phyloP scores from a whole-genome alignment of 805 yeast species.

The Huiozyma naganishii region DNA sequence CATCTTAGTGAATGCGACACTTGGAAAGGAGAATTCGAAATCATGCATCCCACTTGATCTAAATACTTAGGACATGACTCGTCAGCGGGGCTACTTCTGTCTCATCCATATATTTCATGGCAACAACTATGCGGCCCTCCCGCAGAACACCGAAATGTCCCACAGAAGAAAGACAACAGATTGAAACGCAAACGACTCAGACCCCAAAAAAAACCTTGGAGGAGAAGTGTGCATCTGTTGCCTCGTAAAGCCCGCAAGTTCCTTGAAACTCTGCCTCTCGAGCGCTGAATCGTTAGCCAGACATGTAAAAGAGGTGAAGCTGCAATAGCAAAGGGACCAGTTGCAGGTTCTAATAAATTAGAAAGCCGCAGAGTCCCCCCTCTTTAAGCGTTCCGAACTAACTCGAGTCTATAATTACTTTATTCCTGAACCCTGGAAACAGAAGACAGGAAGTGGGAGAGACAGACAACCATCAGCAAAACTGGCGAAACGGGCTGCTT shows the following conservation, averaged over 20 bases:
- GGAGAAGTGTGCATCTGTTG: conserved; percentile 20
- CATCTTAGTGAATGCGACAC: not conserved
- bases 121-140: conserved; percentile 35
- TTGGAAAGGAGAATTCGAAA: conserved; percentile 27
- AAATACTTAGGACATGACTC: conserved; percentile 41
- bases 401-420: conserved; percentile 22
- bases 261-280: conserved; percentile 46
- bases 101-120: conserved; percentile 37
- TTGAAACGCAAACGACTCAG: conserved; percentile 17
- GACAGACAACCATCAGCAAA: too few relatives aligned
- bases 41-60: conserved; percentile 47
- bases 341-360: conserved; percentile 4
- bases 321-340: conserved; percentile 24
- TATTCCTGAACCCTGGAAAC: not conserved
- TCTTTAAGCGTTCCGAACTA: conserved; percentile 9
- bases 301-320: conserved; percentile 20
- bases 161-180: not conserved
- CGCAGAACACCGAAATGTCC: not conserved
- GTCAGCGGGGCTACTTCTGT: conserved; percentile 97
- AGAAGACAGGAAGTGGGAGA: not conserved
- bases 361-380: conserved; percentile 20
- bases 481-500: too few relatives aligned
- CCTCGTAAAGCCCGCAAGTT: conserved; percentile 6
- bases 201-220: conserved; percentile 24
- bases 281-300: conserved; percentile 56